Conservation (phyloP, 257 asterid species). For the Salvia splendens region DNA sequence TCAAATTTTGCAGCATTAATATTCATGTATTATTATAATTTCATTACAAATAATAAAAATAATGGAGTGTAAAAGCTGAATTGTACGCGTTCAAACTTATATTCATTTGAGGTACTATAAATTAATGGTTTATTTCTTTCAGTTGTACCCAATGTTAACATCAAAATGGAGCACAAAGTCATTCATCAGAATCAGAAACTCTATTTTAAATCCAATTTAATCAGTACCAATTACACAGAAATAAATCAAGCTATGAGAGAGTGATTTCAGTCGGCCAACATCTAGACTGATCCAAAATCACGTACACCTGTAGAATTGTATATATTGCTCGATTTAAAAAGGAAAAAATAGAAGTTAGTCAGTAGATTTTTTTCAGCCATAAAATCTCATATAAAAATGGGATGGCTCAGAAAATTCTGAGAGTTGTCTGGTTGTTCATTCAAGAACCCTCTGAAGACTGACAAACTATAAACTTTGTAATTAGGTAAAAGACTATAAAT, state of each 20-base stretch:
- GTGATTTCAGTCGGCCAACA: neutral
- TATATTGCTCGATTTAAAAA: neutral
- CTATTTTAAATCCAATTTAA: neutral
- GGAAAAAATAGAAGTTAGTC: neutral
- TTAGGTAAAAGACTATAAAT: constrained; percentile 20
- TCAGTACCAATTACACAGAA: neutral
- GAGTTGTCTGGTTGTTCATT: constrained; percentile 23
- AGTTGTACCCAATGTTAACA: no score
- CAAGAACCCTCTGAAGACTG: constrained; percentile 24
- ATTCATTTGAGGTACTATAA: no score
- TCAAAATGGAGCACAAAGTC: no score
- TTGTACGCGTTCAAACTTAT: no score
- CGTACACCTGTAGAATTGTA: neutral
- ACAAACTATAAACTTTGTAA: constrained; percentile 2
- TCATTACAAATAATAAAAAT: no score
- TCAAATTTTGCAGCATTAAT: no score
- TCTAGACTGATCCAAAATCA: neutral
- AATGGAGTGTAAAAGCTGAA: no score
- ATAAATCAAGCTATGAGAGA: neutral
- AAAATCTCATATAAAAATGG: constrained; percentile 31
- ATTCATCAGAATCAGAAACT: neutral
- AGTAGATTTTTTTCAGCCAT: constrained; percentile 9
- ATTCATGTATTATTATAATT: no score
- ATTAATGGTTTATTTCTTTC: no score
- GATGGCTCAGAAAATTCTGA: constrained; percentile 29